Evolutionary conservation across 2,329 filamentous ascomycete species (phyloP), one percentile per base, ranked within the genome.

Genomic region (Trichoderma cornu-damae): DNA sequence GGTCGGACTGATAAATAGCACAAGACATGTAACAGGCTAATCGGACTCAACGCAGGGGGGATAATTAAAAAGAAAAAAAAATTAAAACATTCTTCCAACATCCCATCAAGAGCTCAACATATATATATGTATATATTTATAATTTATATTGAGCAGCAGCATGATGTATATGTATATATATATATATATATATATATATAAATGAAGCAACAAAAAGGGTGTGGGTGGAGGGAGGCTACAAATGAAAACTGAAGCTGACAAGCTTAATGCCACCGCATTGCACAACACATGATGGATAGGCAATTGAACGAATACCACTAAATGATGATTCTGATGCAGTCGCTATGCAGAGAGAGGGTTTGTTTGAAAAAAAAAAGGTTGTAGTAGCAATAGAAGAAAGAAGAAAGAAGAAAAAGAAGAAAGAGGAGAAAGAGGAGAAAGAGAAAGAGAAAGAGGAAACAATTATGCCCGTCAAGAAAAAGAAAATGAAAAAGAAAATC

Each of bases 241-340:
- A 50, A 44, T 50, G 40, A 51, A n/a, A 50, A 57, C 20, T 22
- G 18, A 57, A 43, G 54, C 54, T 57, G 51, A 55, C 34, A 55
- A 55, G 51, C 51, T 37, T 42, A 47, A 47, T 26, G 51, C 51
- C 42, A 55, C n/a, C 54, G 54, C 54, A 50, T 30, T 57, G 54
- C 54, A 57, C 34, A 57, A 48, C 46, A 42, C 30, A 35, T 32
- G 42, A 54, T 54, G 32, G 38, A 54, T 24, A 16, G 42, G 3
- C 26, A 53, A 49, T 18, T 54, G 24, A 32, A 46, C 51, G 24
- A 55, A 55, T 37, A 42, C 49, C 49, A 52, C 16, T 22, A 42
- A 42, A 52, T 42, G 42, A 55, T 16, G 42, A 55, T 44, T 32
- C 51, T 55, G 42, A 34, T 38, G 42, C 42, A 47, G n/a, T 47